These are phyloP conservation scores for Aegilops tauschii DNA, from an alignment of 176 grass and related monocot species.

Conservation along the genomic window DNA sequence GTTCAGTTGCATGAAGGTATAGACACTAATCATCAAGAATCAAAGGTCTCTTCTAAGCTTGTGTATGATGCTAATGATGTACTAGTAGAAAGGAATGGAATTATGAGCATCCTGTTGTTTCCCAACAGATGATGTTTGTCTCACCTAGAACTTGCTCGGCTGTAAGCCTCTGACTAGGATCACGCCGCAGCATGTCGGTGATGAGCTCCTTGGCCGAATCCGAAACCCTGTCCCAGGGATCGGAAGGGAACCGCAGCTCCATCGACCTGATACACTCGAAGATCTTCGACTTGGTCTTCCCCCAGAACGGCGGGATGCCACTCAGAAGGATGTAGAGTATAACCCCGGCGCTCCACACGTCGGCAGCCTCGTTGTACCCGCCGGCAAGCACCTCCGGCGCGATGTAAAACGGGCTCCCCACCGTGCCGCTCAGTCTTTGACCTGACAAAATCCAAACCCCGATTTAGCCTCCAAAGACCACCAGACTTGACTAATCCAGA, in stretches of 20 bases:
- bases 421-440: conserved; percentile 78
- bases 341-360: conserved; percentile 86
- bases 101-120: neutral
- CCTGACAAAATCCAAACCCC: conserved; percentile 46
- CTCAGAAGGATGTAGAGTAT: conserved; percentile 98
- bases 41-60: neutral
- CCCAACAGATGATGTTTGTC: conserved; percentile 6
- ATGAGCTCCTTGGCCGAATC: conserved; percentile 80
- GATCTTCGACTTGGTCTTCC: conserved; percentile 87
- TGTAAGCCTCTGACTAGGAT: conserved; percentile 59
- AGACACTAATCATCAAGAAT: neutral
- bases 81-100: neutral
- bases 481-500: neutral
- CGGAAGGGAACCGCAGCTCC: conserved; percentile 72
- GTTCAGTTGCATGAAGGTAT: neutral
- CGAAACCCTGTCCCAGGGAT: conserved; percentile 77
- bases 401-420: conserved; percentile 96
- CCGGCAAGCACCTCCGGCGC: conserved; percentile 89
- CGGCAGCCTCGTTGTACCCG: conserved; percentile 85
- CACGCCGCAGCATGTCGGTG: conserved; percentile 63
- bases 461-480: conserved; percentile 10
- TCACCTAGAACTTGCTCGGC: conserved; percentile 79
- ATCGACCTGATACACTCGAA: conserved; percentile 82
- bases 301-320: conserved; percentile 88
- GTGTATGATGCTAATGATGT: neutral